Base-by-base conservation (phyloP, 2,329 filamentous ascomycete species). In the Bipolaris zeicola region DNA sequence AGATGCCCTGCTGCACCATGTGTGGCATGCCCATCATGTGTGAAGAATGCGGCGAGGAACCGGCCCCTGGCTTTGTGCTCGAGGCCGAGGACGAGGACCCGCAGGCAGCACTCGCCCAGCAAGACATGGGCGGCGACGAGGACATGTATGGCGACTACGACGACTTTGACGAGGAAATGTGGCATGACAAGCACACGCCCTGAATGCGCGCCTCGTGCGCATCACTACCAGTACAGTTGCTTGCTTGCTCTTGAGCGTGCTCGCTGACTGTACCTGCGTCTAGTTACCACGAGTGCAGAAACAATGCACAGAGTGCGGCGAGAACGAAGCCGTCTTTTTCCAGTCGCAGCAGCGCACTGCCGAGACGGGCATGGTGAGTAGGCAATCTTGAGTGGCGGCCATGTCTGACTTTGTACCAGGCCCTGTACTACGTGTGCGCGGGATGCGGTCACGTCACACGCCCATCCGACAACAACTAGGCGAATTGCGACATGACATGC, bases 271-370 rank as follows among this genome's bases (percentile, higher is more conserved):
- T 64, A 28, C 58, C 65, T 67, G 68, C 61, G 51, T 83, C 74
- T 86, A 97, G 93, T 90, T 98, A 77, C 95, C 95, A 63, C 89
- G 93, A 71, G 89, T 92, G 69, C 91, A 92, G 76, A 92, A 90
- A 79, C 84, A 85, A 58, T 99, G 95, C 80, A 92, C 92, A 50
- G 85, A 83, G 67, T 99, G 96, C 82, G 84, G 85, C 65, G 90
- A 95, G 77, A 87, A 87, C 67, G 93, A 98, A 79, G 92, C 93
- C 43, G 96, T 99, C 58, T 99, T 96, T 81, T 99, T 99, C 82
- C 95, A 99, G 81, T 97, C 93, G 60, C 95, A 99, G 76, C 93
- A 98, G 81, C 90, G 95, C 78, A 96, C 90, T 67, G 91, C 92
- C 46, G 93, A 98, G 78, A 99, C 95, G 42, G 95, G 95, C 81